Evolutionary conservation across 768 basidiomycete species (phyloP), one percentile per base, ranked within the genome.

Genomic region (Termitomyces heimii): DNA sequence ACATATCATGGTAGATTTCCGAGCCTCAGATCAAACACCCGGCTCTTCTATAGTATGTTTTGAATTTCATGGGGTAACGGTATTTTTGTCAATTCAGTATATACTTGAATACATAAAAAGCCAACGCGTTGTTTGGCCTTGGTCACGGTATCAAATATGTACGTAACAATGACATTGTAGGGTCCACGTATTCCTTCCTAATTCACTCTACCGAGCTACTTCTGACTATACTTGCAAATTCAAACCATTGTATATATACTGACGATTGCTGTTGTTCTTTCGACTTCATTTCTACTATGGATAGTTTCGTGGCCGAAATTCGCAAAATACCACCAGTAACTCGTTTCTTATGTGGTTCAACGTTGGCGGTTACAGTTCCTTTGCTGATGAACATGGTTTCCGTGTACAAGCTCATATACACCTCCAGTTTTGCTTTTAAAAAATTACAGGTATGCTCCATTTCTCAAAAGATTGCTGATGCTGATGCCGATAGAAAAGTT

Each of bases 301-400:
- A 78, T 51, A 71, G 74, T 18, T 65, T 84, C 37, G 24, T 78
- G 3, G 75, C 80, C 22, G 88, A 92, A 73, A 70, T 93, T 53
- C 82, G 77, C 63, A 92, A 91, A 73, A 89, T 94, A 1, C 92
- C 92, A 0, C 87, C 88, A 34, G 86, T 94, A 37, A 93, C 92
- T 5, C 83, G 92, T 32, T 83, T 85, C 55, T 68, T 91, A 6
- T 77, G 82, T 56, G 74, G 71, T 22, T 86, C 89, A 1, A 81
- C 83, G 2, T 65, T 89, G 3, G 82, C 71, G 0, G 73, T 91
- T 39, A 82, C 90, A 0, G 22, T 85, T 1, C 79, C 89, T 0
- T 73, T 80, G 28, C 66, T 88, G 59, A 68, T 85, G 62, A 72
- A 80, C 13, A 55, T 89, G 3, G 63, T 91, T 24, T 71, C 78